Evolutionary conservation across 2,329 filamentous ascomycete species (phyloP), one percentile per base, ranked within the genome.

Genomic region (Exserohilum turcica): DNA sequence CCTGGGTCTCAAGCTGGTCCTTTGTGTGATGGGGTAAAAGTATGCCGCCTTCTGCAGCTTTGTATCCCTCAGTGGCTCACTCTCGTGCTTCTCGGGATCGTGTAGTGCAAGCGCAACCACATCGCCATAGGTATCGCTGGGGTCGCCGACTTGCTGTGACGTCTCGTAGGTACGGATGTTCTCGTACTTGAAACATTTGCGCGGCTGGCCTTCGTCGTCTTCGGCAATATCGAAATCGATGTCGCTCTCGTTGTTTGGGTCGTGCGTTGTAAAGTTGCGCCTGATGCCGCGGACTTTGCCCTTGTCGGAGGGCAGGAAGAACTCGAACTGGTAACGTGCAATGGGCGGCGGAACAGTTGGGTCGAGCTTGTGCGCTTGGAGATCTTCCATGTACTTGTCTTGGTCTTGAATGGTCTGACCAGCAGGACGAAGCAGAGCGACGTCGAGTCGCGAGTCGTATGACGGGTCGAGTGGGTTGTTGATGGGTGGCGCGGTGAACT

Each of bases 121-220:
- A 48, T 86, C 82, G 53, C 78, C 80, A 60, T 82, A 84, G 28
- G 78, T 78, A 52, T 84, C 77, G 5, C 80, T 75, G 2, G 77
- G 74, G 55, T 81, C 79, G 40, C 81, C 76, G 5, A 75, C 72
- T 64, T 86, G 84, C 19, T 78, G 75, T 48, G 76, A 79, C 2
- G 84, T 85, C 54, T 85, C 83, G 70, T 86, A 88, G n/a, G 80
- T 83, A 32, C 84, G 82, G 18, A 83, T 66, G 48, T 82, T 81
- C 48, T 83, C 79, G 71, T 78, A 86, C 46, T 79, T 80, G 74
- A 84, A 84, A 63, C 73, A 77, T 71, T 74, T 85, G 81, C 45
- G 64, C 10, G 64, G 66, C 9, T 82, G 74, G 3, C 73, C 76
- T 29, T 80, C 76, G 48, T 82, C 78, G 54, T 73, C 71, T 45